Evolutionary conservation across 2,329 filamentous ascomycete genomes (phyloP).

Genomic region (Capronia epimyces): DNA sequence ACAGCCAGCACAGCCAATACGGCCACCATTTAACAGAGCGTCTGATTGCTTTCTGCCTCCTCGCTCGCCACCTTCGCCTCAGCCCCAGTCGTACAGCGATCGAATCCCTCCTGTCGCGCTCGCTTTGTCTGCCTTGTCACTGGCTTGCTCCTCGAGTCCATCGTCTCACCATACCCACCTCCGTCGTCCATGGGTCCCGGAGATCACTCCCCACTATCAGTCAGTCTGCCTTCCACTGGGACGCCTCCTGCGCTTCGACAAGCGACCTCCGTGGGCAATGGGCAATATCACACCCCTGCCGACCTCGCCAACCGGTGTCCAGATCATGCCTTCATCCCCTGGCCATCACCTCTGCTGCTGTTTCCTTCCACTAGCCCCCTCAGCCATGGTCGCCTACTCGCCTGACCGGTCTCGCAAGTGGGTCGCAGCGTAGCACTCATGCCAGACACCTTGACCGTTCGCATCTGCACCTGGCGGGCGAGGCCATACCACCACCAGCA

Average conservation of each 20-base stretch:
- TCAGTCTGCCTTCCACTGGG: not conserved
- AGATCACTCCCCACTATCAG: not conserved
- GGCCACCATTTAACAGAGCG: no score
- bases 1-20: not conserved
- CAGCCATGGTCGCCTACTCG: not conserved
- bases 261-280: not conserved
- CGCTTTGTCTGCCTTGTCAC: constrained; percentile 1
- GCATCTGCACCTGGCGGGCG: constrained; percentile 5
- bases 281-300: constrained; percentile 7
- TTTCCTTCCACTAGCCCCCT: not conserved
- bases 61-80: not conserved
- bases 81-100: not conserved
- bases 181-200: not conserved
- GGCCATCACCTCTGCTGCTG: not conserved
- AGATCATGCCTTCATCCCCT: not conserved
- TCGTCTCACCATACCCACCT: not conserved
- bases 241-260: constrained; percentile 3
- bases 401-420: constrained; percentile 4
- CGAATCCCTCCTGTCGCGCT: not conserved
- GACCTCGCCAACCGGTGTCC: constrained; percentile 3
- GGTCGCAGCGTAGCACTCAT: constrained; percentile 14
- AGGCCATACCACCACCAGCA: not conserved
- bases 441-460: constrained; percentile 1
- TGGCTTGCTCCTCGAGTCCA: not conserved
- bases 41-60: not conserved